A percentile compares a stretch with the other conserved stretches of the same genome.
Conservation (phyloP, 2,329 filamentous ascomycete genomes). For the Plenodomus tracheiphilus region DNA sequence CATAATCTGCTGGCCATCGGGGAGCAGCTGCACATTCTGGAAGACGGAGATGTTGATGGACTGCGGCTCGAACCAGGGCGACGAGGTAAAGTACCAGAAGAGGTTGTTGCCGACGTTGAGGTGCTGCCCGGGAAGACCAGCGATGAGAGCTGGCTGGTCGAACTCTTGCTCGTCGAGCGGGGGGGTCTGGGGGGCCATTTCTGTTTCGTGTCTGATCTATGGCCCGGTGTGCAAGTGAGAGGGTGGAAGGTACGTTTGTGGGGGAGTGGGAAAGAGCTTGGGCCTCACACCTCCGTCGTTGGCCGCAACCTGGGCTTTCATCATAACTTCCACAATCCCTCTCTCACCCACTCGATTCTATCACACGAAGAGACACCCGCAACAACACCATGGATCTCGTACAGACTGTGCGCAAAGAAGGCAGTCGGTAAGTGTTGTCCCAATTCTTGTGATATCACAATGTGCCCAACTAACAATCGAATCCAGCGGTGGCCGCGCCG, state of each 20-base stretch:
- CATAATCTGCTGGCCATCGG: slow-evolving; percentile 54
- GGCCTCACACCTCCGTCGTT: slow-evolving; percentile 28
- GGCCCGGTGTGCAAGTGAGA: not conserved
- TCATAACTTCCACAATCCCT: not conserved
- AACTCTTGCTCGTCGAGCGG: slow-evolving; percentile 41
- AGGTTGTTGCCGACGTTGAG: slow-evolving; percentile 45
- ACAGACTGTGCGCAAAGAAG: slow-evolving; percentile 89
- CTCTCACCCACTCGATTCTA: not conserved
- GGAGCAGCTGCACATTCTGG: slow-evolving; percentile 55
- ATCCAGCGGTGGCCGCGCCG: slow-evolving; percentile 75
- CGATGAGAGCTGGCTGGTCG: slow-evolving; percentile 25
- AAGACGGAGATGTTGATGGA: slow-evolving; percentile 62
- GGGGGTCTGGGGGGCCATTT: slow-evolving; percentile 32
- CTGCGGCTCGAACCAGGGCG: slow-evolving; percentile 64
- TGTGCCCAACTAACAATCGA: not conserved
- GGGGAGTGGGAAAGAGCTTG: slow-evolving; percentile 8
- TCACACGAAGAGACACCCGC: slow-evolving; percentile 11
- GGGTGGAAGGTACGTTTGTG: slow-evolving; percentile 1
- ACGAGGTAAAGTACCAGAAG: slow-evolving; percentile 64
- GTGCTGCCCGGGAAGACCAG: slow-evolving; percentile 22
- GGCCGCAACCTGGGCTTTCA: slow-evolving; percentile 19
- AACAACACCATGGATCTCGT: slow-evolving; percentile 79
- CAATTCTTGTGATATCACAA: no score
- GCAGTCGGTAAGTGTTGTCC: slow-evolving; percentile 60
- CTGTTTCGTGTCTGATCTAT: not conserved